Evolutionary conservation across 805 yeast species (phyloP).

Genomic region (Candida tibetensis): DNA sequence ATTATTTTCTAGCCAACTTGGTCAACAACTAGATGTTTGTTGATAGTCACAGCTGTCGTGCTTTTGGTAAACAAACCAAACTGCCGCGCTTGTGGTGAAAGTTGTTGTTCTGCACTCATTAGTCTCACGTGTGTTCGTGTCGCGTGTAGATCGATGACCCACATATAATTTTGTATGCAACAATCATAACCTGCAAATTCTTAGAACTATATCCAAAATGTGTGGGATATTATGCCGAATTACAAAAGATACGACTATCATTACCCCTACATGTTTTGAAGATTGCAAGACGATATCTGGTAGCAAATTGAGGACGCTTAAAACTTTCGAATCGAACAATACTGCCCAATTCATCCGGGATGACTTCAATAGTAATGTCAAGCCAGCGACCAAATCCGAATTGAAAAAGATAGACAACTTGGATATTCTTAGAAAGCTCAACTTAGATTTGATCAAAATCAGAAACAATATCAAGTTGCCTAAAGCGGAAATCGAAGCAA

Average conservation of each 20-base stretch:
- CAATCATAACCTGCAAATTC: too few relatives aligned
- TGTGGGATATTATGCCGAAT: slow-evolving; percentile 52
- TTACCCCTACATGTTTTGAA: slow-evolving; percentile 1
- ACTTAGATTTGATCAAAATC: slow-evolving; percentile 19
- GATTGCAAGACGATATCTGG: not conserved
- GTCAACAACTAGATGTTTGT: too few relatives aligned
- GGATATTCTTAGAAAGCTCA: slow-evolving; percentile 25
- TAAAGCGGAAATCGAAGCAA: slow-evolving; percentile 11
- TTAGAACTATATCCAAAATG: too few relatives aligned
- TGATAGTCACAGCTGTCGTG: too few relatives aligned
- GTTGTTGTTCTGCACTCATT: too few relatives aligned
- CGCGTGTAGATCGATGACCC: too few relatives aligned
- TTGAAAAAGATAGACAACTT: slow-evolving; percentile 27
- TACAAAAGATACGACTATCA: slow-evolving; percentile 9
- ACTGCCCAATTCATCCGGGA: slow-evolving; percentile 6
- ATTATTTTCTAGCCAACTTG: too few relatives aligned
- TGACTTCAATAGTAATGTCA: slow-evolving; percentile 7
- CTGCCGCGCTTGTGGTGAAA: too few relatives aligned
- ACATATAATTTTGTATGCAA: too few relatives aligned
- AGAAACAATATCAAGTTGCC: slow-evolving; percentile 29
- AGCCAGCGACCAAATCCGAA: slow-evolving; percentile 17
- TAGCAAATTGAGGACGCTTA: not conserved
- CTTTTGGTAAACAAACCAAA: too few relatives aligned
- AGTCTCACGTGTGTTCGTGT: too few relatives aligned
- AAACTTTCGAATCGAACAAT: slow-evolving; percentile 13